Percentiles rank a stretch among this genome's conserved stretches.
These are phyloP conservation scores for Cryptosporidium sp. DNA, from an alignment of 169 alveolate genomes.

Conservation along the genomic window DNA sequence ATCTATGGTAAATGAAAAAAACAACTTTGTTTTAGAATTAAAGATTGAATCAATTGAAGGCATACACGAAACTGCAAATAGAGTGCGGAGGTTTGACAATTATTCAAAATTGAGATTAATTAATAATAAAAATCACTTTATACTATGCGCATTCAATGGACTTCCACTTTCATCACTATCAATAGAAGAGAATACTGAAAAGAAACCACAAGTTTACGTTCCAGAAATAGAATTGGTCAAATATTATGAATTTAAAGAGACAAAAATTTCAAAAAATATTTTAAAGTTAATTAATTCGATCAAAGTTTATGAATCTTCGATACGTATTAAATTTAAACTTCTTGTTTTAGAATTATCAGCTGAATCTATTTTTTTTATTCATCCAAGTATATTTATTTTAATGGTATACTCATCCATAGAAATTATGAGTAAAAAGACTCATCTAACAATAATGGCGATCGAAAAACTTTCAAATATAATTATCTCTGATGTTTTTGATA, in stretches of 20 bases:
- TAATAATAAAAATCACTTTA: background rate
- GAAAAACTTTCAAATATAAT: constrained; percentile 7
- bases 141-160: constrained; percentile 22
- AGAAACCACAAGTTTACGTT: background rate
- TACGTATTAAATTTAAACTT: constrained; percentile 3
- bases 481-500: constrained; percentile 17
- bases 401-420: constrained; percentile 13
- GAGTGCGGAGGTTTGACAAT: background rate
- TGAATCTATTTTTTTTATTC: constrained; percentile 37
- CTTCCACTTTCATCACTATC: constrained; percentile 25
- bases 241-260: background rate
- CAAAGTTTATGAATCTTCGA: background rate
- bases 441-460: background rate
- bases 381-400: constrained; percentile 25
- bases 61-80: constrained; percentile 11
- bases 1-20: constrained; percentile 2
- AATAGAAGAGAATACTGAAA: background rate
- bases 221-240: background rate
- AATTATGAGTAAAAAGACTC: background rate
- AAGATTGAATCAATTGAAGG: constrained; percentile 41
- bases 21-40: background rate
- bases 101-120: background rate
- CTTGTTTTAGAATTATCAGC: constrained; percentile 14
- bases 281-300: background rate
- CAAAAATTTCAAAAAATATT: constrained; percentile 14